Evolutionary conservation across 805 yeast species (phyloP).

Genomic region (Candida taoyuanica): DNA sequence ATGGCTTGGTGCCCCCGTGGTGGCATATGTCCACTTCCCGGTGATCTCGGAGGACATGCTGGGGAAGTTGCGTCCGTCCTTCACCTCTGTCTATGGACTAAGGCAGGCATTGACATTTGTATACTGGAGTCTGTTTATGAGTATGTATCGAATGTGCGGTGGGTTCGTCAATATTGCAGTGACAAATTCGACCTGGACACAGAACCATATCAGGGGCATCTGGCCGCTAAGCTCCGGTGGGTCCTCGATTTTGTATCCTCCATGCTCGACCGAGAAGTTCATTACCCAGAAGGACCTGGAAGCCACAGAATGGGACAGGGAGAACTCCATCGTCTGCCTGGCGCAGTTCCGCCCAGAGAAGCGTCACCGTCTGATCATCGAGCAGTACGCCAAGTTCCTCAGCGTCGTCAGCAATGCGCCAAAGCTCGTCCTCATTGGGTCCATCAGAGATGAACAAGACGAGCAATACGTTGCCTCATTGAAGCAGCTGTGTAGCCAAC

Average conservation of each 20-base stretch:
- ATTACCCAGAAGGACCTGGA: slow-evolving; percentile 21
- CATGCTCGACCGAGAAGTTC: slow-evolving; percentile 70
- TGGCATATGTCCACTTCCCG: slow-evolving; percentile 94
- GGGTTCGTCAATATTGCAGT: slow-evolving; percentile 58
- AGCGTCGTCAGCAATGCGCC: slow-evolving; percentile 36
- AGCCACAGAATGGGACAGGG: slow-evolving; percentile 28
- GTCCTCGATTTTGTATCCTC: slow-evolving; percentile 76
- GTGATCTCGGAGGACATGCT: slow-evolving; percentile 87
- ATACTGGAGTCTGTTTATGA: slow-evolving; percentile 72
- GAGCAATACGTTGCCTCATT: slow-evolving; percentile 51
- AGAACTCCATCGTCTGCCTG: slow-evolving; percentile 37
- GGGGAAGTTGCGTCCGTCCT: slow-evolving; percentile 41
- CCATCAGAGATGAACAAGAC: slow-evolving; percentile 71
- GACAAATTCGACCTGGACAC: slow-evolving; percentile 92
- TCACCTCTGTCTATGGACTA: slow-evolving; percentile 17
- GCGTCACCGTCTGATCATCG: slow-evolving; percentile 69
- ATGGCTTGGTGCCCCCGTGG: slow-evolving; percentile 64
- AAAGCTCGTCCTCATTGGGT: slow-evolving; percentile 72
- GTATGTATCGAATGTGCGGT: slow-evolving; percentile 62
- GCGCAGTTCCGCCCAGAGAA: slow-evolving; percentile 97
- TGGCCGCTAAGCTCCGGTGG: slow-evolving; percentile 51
- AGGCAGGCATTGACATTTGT: slow-evolving; percentile 38
- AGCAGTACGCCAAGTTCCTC: slow-evolving; percentile 44
- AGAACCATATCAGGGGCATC: slow-evolving; percentile 58
- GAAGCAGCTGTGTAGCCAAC: slow-evolving; percentile 37